Conservation (phyloP, 2,329 filamentous ascomycete species). For the Sarocladium brachiariae region DNA sequence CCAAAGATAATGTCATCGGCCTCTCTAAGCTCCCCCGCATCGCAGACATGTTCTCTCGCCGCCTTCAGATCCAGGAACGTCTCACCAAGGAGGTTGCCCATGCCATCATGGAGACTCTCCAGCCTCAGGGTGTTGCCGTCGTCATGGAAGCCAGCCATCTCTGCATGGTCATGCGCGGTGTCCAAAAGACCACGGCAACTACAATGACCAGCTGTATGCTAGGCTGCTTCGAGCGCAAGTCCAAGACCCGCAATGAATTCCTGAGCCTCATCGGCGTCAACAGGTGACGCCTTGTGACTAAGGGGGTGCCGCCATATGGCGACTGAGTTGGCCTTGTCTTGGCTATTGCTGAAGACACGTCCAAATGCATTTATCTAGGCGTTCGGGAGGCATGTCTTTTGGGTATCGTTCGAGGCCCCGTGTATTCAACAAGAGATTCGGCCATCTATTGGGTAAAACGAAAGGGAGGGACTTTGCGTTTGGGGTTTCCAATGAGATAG, state of each 20-base stretch:
- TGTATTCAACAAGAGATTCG: constrained; percentile 8
- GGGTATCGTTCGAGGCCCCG: not conserved
- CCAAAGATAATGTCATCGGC: constrained; percentile 82
- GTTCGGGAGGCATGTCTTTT: not conserved
- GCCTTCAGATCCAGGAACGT: constrained; percentile 92
- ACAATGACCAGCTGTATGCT: constrained; percentile 97
- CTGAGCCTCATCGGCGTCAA: constrained; percentile 70
- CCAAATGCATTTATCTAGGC: constrained; percentile 2
- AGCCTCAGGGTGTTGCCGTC: constrained; percentile 90
- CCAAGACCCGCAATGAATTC: constrained; percentile 94
- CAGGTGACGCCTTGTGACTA: not conserved
- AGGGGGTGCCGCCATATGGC: too few relatives aligned
- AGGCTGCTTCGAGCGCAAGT: constrained; percentile 87
- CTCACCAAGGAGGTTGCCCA: constrained; percentile 94
- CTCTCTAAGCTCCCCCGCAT: constrained; percentile 94
- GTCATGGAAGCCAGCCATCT: constrained; percentile 96
- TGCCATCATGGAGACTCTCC: constrained; percentile 85
- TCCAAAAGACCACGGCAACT: constrained; percentile 78
- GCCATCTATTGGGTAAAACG: not conserved
- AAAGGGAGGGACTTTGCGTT: not conserved
- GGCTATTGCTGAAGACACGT: too few relatives aligned
- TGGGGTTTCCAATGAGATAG: not conserved
- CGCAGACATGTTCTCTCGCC: constrained; percentile 91
- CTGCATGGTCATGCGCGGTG: constrained; percentile 99
- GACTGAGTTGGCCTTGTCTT: too few relatives aligned